These are phyloP conservation scores for Aspergillus pseudoglaucus DNA, from an alignment of 2,329 filamentous ascomycete genomes.

Conservation along the genomic window DNA sequence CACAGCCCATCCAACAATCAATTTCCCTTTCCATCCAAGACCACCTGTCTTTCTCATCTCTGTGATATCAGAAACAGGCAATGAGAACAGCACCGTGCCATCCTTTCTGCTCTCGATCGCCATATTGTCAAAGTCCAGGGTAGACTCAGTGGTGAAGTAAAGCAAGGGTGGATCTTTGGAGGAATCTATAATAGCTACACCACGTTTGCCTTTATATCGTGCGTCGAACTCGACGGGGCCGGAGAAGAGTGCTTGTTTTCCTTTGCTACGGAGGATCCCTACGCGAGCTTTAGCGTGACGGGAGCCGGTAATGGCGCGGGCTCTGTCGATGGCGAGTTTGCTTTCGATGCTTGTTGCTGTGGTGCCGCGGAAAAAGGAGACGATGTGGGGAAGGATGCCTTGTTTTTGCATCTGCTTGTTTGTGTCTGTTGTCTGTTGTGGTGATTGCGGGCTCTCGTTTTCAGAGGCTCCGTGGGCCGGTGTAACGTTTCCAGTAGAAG, in stretches of 20 bases:
- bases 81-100: conserved; percentile 56
- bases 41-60: conserved; percentile 1
- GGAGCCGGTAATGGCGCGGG: conserved; percentile 58
- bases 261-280: conserved; percentile 56
- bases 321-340: conserved; percentile 62
- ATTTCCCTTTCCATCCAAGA: not conserved
- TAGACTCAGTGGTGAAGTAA: conserved; percentile 51
- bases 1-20: not conserved
- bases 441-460: conserved; percentile 53
- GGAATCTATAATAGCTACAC: conserved; percentile 58
- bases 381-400: conserved; percentile 26
- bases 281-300: conserved; percentile 62
- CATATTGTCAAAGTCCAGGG: conserved; percentile 34
- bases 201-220: conserved; percentile 62
- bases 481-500: conserved; percentile 35
- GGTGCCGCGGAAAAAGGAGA: conserved; percentile 62
- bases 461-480: conserved; percentile 51
- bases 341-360: conserved; percentile 68
- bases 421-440: conserved; percentile 8
- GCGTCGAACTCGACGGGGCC: conserved; percentile 69
- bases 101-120: conserved; percentile 41
- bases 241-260: conserved; percentile 34
- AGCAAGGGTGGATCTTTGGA: conserved; percentile 36
- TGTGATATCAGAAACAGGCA: conserved; percentile 26
- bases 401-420: conserved; percentile 11